A percentile compares a stretch with the other conserved stretches of the same genome.
Conservation (phyloP, 371 early-diverging fungal species). For the Lichtheimia hyalospora region DNA sequence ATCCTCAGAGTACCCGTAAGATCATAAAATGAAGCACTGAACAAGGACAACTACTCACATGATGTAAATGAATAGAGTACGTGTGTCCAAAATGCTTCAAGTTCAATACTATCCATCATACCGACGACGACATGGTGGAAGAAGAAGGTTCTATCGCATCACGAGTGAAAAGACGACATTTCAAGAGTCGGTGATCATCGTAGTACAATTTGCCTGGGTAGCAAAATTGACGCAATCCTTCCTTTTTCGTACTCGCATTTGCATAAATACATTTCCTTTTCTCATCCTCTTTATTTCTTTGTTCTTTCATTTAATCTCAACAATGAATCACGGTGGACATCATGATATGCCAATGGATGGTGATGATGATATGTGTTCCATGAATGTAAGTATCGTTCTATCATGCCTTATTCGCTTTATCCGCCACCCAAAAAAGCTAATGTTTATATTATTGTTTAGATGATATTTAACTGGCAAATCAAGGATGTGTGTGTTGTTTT, state of each 20-base stretch:
- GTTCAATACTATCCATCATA: conserved; percentile 13
- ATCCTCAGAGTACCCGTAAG: conserved; percentile 69
- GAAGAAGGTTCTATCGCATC: conserved; percentile 7
- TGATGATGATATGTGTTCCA: conserved; percentile 20
- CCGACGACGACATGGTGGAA: background rate
- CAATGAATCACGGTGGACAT: conserved; percentile 9
- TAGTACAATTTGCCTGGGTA: background rate
- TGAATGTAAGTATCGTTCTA: conserved; percentile 26
- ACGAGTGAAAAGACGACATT: conserved; percentile 6
- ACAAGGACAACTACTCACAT: background rate
- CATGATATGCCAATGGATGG: conserved; percentile 10
- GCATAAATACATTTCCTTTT: conserved; percentile 13
- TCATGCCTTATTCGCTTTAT: background rate
- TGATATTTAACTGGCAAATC: conserved; percentile 81
- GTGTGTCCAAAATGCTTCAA: conserved; percentile 22
- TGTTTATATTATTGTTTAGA: conserved; percentile 39
- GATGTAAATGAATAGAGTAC: conserved; percentile 13
- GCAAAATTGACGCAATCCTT: background rate
- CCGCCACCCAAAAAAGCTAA: background rate
- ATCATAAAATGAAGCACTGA: background rate
- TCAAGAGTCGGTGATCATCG: background rate
- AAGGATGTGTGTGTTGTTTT: conserved; percentile 77
- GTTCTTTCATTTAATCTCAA: conserved; percentile 28
- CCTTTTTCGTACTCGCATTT: background rate
- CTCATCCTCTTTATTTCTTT: conserved; percentile 22